Conservation (phyloP, 495 filamentous ascomycete species). For the Aspergillus bridgeri region DNA sequence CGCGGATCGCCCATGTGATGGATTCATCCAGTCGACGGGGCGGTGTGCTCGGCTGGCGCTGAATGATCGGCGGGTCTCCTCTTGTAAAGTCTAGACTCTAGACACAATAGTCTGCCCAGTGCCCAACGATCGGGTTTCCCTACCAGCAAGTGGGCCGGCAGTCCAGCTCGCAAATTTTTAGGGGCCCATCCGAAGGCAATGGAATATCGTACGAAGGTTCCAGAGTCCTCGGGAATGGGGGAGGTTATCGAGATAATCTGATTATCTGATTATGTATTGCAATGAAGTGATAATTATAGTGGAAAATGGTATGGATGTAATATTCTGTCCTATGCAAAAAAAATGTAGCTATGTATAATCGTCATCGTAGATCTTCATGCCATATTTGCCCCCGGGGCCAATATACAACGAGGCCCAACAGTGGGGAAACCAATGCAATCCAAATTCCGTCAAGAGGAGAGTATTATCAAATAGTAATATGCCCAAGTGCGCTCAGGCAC, state of each 20-base stretch:
- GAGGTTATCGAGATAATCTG: neutral
- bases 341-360: slow-evolving; percentile 6
- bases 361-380: slow-evolving; percentile 7
- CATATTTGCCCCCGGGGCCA: neutral
- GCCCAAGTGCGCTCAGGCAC: slow-evolving; percentile 13
- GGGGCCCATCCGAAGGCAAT: neutral
- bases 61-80: slow-evolving; percentile 7
- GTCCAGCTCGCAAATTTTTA: neutral
- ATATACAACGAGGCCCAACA: neutral
- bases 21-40: slow-evolving; percentile 1
- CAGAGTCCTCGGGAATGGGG: neutral
- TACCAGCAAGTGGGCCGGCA: neutral
- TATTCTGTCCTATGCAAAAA: neutral
- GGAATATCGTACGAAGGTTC: neutral
- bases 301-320: neutral
- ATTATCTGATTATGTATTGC: neutral
- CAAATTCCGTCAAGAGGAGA: slow-evolving; percentile 6
- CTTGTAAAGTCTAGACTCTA: slow-evolving; percentile 4
- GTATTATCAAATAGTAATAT: slow-evolving; percentile 7
- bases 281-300: neutral
- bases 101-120: slow-evolving; percentile 7
- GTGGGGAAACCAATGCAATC: slow-evolving; percentile 4
- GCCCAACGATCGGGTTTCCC: slow-evolving; percentile 7
- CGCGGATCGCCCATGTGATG: slow-evolving; percentile 6
- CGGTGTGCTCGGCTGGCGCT: slow-evolving; percentile 2